Percentiles rank a stretch among this genome's conserved stretches.
Conservation (phyloP, 2,329 filamentous ascomycete species). For the Botrytis elliptica region DNA sequence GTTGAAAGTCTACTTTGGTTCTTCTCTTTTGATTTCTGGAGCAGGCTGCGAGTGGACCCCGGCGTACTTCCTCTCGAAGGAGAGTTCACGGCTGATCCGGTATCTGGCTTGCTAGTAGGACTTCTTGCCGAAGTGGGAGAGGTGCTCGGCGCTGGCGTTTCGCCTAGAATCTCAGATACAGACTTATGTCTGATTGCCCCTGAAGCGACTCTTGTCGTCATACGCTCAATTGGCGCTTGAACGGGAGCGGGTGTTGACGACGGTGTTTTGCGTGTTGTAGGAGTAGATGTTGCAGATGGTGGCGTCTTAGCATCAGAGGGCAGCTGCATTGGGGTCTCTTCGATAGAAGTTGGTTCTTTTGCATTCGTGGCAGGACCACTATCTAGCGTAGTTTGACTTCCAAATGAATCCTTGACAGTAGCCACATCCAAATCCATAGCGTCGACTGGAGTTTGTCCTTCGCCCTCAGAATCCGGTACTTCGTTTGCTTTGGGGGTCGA, state of each 20-base stretch:
- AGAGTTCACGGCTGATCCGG: slow-evolving; percentile 30
- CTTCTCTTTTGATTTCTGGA: slow-evolving; percentile 48
- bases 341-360: neutral
- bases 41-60: slow-evolving; percentile 43
- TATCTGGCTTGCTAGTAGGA: slow-evolving; percentile 25
- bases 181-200: slow-evolving; percentile 70
- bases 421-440: slow-evolving; percentile 35
- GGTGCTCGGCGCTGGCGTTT: slow-evolving; percentile 47
- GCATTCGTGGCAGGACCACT: slow-evolving; percentile 10
- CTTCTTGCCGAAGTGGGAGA: slow-evolving; percentile 26
- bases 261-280: slow-evolving; percentile 32
- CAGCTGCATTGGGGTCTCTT: slow-evolving; percentile 6
- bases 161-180: slow-evolving; percentile 69
- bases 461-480: slow-evolving; percentile 35
- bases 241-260: slow-evolving; percentile 33
- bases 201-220: slow-evolving; percentile 68
- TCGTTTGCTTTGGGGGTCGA: slow-evolving; percentile 25
- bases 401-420: slow-evolving; percentile 35
- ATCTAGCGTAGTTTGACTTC: slow-evolving; percentile 26
- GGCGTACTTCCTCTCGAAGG: slow-evolving; percentile 44
- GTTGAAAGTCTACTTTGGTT: slow-evolving; percentile 68
- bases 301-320: slow-evolving; percentile 24
- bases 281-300: slow-evolving; percentile 24
- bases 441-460: slow-evolving; percentile 30
- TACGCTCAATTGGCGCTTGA: slow-evolving; percentile 48